Evolutionary conservation across 345 rosid species (phyloP).

Genomic region (Trapa incisa): DNA sequence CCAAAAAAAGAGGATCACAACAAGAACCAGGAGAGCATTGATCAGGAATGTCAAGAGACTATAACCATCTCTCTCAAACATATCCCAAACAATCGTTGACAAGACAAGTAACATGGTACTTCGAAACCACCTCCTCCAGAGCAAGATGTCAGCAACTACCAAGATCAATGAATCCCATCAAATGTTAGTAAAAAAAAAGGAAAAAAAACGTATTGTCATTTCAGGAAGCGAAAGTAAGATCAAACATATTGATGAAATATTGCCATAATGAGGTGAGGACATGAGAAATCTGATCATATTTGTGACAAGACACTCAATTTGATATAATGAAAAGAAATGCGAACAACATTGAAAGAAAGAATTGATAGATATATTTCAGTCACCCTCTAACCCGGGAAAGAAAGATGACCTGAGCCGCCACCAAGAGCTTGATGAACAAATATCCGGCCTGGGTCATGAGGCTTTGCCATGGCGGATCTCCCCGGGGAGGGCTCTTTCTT

Average conservation of each 20-base stretch:
- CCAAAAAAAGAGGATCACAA: conserved; percentile 76
- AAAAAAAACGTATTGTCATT: not conserved
- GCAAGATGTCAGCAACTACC: conserved; percentile 67
- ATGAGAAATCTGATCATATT: not conserved
- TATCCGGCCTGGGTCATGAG: conserved; percentile 24
- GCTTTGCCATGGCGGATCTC: conserved; percentile 37
- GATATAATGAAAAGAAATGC: not conserved
- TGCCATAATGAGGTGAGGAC: not conserved
- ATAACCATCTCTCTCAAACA: conserved; percentile 73
- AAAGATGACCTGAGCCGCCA: conserved; percentile 48
- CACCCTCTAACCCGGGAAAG: not conserved
- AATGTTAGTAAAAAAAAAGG: not conserved
- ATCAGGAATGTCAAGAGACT: conserved; percentile 59
- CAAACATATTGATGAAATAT: not conserved
- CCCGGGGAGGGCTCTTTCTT: not conserved
- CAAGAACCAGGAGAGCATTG: conserved; percentile 65
- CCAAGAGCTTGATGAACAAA: conserved; percentile 73
- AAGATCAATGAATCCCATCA: not conserved
- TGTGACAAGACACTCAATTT: not conserved
- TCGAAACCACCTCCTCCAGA: conserved; percentile 63
- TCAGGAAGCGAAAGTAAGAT: not conserved
- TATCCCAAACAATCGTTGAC: conserved; percentile 52
- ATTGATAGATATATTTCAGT: not conserved
- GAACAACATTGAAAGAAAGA: not conserved
- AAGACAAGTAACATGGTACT: conserved; percentile 36